Base-by-base conservation (phyloP, 805 yeast genomes). In the Wickerhamomyces subpelliculosus region DNA sequence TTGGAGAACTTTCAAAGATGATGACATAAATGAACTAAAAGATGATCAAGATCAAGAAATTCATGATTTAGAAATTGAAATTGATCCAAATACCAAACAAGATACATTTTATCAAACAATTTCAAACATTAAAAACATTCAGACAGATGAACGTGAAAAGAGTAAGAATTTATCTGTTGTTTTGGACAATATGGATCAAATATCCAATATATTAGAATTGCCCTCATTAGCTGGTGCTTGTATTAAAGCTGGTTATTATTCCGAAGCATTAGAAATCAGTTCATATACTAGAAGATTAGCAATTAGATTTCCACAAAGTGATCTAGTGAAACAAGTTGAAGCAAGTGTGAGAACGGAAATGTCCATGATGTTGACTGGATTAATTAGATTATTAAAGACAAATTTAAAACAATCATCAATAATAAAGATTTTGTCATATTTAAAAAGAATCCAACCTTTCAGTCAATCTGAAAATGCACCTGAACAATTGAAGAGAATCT, bases 191-290 rank as follows among this genome's bases (percentile, higher is more conserved):
- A 72, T 87, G 52, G 88, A 81, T 44, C 74, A 78, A 28, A 68
- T 89, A 10, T 72, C 82, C 43, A 95, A 85, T 49, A 71, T 89
- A 9, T 64, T 90, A 47, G 95, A 86, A 52, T 63, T 93, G 25
- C 97, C 98, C 1, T 72, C 94, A 2, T 58, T 90, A 34, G 79
- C 90, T 25, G 72, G 79, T 34, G 78, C 89, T n/a, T 86, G 97
- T 59, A 85, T 89, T 10, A 69, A 76, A 34, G 81, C 83, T 34
- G 96, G 96, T 0, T 84, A 84, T 52, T 93, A 89, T 54, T 83
- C 87, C 25, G 95, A 88, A 52, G 88, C 96, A 9, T 71, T 90
- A 26, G 95, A 90, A 55, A 73, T 90, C 12, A 82, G 88, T 11
- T 72, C 83, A 23, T 78, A 84, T 50, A 78, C 84, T 1, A 72